These are phyloP conservation scores for Leccinum olivaceopallidum DNA, from an alignment of 768 basidiomycete species.

Conservation along the genomic window DNA sequence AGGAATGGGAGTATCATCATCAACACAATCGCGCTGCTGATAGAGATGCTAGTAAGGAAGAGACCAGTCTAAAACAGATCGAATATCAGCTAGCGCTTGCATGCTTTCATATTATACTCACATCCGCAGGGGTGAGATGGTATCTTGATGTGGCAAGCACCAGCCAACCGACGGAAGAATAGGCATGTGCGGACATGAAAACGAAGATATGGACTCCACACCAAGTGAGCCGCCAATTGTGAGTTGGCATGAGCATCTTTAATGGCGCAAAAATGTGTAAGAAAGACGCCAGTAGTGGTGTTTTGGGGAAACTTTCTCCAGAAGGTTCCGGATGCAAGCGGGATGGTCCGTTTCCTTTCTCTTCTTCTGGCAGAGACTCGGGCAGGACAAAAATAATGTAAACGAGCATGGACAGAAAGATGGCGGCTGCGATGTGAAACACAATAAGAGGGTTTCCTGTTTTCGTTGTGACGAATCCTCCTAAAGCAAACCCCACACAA, in stretches of 20 bases:
- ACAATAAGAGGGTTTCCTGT: slow-evolving; percentile 26
- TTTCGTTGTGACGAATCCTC: slow-evolving; percentile 32
- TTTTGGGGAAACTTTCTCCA: neutral
- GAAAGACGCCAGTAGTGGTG: neutral
- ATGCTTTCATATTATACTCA: slow-evolving; percentile 2
- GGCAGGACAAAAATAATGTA: slow-evolving; percentile 30
- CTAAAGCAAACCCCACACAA: slow-evolving; percentile 28
- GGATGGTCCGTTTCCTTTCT: slow-evolving; percentile 22
- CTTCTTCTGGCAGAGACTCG: slow-evolving; percentile 31
- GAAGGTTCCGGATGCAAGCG: slow-evolving; percentile 4
- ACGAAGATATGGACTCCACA: slow-evolving; percentile 31
- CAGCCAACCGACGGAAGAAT: slow-evolving; percentile 18
- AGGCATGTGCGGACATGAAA: slow-evolving; percentile 15
- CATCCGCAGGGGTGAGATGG: slow-evolving; percentile 29
- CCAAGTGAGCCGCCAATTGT: slow-evolving; percentile 32
- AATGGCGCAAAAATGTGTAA: slow-evolving; percentile 26
- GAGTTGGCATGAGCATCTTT: slow-evolving; percentile 22
- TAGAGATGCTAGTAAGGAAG: slow-evolving; percentile 20
- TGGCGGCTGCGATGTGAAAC: slow-evolving; percentile 16
- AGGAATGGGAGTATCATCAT: slow-evolving; percentile 22
- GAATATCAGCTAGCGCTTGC: neutral
- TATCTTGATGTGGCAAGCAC: slow-evolving; percentile 29
- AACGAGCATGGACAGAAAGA: slow-evolving; percentile 20
- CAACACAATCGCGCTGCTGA: slow-evolving; percentile 21
- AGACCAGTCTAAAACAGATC: slow-evolving; percentile 27